phyloP scores from a whole-genome alignment of 2,329 filamentous ascomycete genomes.

The Nigrograna mackinnonii region DNA sequence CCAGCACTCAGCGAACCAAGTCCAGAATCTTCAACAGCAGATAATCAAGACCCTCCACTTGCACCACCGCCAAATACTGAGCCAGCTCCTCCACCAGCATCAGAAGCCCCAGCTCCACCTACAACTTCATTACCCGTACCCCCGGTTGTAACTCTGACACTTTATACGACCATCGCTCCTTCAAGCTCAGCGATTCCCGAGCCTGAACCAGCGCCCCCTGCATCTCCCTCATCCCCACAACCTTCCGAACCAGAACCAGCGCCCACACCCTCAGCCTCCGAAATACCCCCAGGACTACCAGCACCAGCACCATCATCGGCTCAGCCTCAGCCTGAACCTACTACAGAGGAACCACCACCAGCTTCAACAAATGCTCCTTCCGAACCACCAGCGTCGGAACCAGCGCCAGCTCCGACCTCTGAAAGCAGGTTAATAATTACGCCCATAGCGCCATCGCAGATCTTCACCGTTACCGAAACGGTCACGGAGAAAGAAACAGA shows the following conservation, averaged over 20 bases:
- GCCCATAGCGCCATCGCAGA: conserved; percentile 32
- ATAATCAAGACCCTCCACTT: not conserved
- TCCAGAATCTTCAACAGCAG: not conserved
- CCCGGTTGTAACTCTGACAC: conserved; percentile 20
- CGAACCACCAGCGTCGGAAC: not conserved
- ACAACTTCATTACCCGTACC: conserved; percentile 15
- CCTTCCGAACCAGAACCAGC: conserved; percentile 4
- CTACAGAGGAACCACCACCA: conserved; percentile 1
- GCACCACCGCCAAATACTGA: not conserved
- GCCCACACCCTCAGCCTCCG: not conserved
- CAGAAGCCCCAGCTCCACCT: conserved; percentile 1
- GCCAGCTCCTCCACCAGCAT: not conserved
- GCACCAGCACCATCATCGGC: conserved; percentile 3
- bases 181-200: not conserved
- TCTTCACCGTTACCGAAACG: conserved; percentile 38
- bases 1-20: not conserved
- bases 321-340: not conserved
- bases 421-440: conserved; percentile 34
- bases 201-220: conserved; percentile 1
- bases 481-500: conserved; percentile 30
- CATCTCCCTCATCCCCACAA: not conserved
- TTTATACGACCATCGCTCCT: not conserved
- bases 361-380: not conserved
- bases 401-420: conserved; percentile 14
- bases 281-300: conserved; percentile 1